A percentile compares a stretch with the other conserved stretches of the same genome.
Evolutionary conservation across 1,284 basidiomycete species (phyloP).

Genomic region (Leccinum griseonigrum): DNA sequence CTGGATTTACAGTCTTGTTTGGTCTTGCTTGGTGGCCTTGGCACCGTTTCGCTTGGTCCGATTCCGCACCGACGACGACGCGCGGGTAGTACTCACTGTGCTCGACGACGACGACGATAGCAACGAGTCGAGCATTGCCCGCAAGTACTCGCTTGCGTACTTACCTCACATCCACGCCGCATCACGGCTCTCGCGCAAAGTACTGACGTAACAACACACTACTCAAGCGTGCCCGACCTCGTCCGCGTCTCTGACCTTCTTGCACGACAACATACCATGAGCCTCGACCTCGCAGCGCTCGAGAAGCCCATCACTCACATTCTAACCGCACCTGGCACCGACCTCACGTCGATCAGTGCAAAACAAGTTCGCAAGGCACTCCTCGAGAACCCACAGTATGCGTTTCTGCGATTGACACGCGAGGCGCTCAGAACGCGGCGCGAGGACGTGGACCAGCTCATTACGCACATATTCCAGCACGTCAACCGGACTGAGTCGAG

Average conservation of each 20-base stretch:
- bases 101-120: constrained; percentile 12
- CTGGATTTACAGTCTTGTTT: constrained; percentile 19
- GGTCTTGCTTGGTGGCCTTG: constrained; percentile 24
- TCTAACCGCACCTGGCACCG: constrained; percentile 65
- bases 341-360: constrained; percentile 72
- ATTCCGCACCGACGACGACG: constrained; percentile 3
- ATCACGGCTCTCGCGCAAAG: not conserved
- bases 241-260: not conserved
- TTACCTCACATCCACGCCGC: not conserved
- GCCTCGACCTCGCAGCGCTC: constrained; percentile 46
- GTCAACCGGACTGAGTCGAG: constrained; percentile 42
- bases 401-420: constrained; percentile 40
- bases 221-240: not conserved
- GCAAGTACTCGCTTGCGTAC: not conserved
- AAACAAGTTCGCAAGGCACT: constrained; percentile 73
- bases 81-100: not conserved
- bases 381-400: constrained; percentile 43
- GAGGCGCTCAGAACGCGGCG: constrained; percentile 60
- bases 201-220: not conserved
- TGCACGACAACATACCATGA: constrained; percentile 17
- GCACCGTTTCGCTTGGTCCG: not conserved
- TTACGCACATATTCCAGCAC: constrained; percentile 56
- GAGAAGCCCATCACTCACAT: constrained; percentile 63
- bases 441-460: constrained; percentile 55
- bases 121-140: not conserved